Percentiles rank a stretch among this genome's conserved stretches.
Conservation (phyloP, 768 basidiomycete species). For the Lactifluus echinatus region DNA sequence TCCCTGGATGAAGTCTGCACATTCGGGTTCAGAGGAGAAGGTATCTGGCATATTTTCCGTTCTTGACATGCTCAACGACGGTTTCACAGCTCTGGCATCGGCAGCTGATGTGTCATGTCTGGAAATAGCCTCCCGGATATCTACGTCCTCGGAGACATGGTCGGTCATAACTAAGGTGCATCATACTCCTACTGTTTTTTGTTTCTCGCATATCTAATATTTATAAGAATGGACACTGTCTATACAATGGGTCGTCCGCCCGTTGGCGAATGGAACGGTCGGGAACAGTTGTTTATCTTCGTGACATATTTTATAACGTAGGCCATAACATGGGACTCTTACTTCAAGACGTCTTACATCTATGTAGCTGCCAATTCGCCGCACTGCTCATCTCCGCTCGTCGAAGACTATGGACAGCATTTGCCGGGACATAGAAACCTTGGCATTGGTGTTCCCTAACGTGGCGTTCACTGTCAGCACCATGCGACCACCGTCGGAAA, state of each 20-base stretch:
- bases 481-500: slow-evolving; percentile 32
- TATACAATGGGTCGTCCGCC: slow-evolving; percentile 67
- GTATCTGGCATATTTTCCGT: slow-evolving; percentile 32
- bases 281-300: slow-evolving; percentile 77
- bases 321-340: slow-evolving; percentile 22
- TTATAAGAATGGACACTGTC: slow-evolving; percentile 48
- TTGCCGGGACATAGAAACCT: slow-evolving; percentile 61
- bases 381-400: slow-evolving; percentile 56
- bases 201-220: background rate
- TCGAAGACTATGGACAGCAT: slow-evolving; percentile 55
- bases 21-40: slow-evolving; percentile 94
- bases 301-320: slow-evolving; percentile 89
- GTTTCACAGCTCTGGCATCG: slow-evolving; percentile 64
- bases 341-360: background rate
- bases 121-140: slow-evolving; percentile 75
- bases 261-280: slow-evolving; percentile 64
- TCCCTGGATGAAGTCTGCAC: slow-evolving; percentile 47
- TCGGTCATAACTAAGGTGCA: slow-evolving; percentile 70
- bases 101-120: slow-evolving; percentile 70
- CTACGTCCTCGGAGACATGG: slow-evolving; percentile 55
- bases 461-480: slow-evolving; percentile 66
- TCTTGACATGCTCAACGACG: background rate
- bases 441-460: slow-evolving; percentile 62
- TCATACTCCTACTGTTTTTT: background rate
- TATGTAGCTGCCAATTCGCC: slow-evolving; percentile 68